Evolutionary conservation across 2,329 filamentous ascomycete species (phyloP).

Genomic region (Didymella segeticola): DNA sequence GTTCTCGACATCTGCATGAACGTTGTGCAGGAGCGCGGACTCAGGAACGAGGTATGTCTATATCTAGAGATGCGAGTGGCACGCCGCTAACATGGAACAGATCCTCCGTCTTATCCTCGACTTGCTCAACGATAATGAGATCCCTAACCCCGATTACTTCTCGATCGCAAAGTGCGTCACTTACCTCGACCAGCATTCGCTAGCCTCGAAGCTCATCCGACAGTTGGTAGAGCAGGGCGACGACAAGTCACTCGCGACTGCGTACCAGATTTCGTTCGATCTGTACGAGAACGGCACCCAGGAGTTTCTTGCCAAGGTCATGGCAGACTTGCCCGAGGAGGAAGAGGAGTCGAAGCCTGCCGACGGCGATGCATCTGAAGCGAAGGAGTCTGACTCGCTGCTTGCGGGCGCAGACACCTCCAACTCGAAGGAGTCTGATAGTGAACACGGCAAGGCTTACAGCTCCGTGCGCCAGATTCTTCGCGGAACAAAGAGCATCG

Average conservation of each 20-base stretch:
- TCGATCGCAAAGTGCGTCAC: conserved; percentile 98
- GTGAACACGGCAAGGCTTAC: conserved; percentile 62
- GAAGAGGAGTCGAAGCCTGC: conserved; percentile 54
- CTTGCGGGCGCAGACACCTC: conserved; percentile 62
- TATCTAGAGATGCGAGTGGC: not conserved
- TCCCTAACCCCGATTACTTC: conserved; percentile 93
- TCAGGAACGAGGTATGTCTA: conserved; percentile 70
- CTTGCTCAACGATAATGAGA: conserved; percentile 91
- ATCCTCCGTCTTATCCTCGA: conserved; percentile 93
- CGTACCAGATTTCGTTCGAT: conserved; percentile 98
- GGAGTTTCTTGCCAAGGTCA: conserved; percentile 91
- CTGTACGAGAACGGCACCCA: conserved; percentile 98
- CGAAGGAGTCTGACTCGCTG: conserved; percentile 65
- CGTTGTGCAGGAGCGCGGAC: conserved; percentile 88
- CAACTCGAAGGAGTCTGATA: conserved; percentile 58
- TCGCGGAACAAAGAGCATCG: conserved; percentile 90
- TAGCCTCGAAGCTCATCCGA: conserved; percentile 85
- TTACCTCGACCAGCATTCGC: conserved; percentile 88
- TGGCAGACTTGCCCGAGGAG: conserved; percentile 73
- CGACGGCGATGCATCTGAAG: conserved; percentile 54
- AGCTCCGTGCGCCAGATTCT: conserved; percentile 69
- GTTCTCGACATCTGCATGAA: conserved; percentile 96
- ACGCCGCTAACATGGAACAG: conserved; percentile 49
- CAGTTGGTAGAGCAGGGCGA: conserved; percentile 83
- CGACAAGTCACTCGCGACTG: conserved; percentile 78